Conservation (phyloP, 2,329 filamentous ascomycete genomes). For the Zymoseptoria tritici region DNA sequence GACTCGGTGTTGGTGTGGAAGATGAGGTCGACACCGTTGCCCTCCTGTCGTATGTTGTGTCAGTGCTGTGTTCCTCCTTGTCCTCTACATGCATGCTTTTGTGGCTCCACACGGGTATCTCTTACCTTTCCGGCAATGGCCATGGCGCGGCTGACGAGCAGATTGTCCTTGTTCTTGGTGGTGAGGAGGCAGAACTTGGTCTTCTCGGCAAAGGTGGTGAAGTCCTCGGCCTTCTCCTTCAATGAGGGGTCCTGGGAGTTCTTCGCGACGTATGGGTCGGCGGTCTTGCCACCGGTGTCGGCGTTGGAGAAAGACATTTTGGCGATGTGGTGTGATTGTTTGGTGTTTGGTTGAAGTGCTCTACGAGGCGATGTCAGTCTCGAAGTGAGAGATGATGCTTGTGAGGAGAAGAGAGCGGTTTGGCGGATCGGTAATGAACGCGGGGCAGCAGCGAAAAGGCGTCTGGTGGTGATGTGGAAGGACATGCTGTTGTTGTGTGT, state of each 20-base stretch:
- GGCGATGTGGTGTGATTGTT: slow-evolving; percentile 2
- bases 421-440: not conserved
- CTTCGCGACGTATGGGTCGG: slow-evolving; percentile 73
- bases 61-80: not conserved
- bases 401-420: not conserved
- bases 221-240: slow-evolving; percentile 68
- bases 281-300: slow-evolving; percentile 53
- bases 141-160: slow-evolving; percentile 78
- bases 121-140: slow-evolving; percentile 67
- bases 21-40: slow-evolving; percentile 69
- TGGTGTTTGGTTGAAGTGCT: not conserved
- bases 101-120: not conserved
- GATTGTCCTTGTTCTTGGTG: slow-evolving; percentile 52
- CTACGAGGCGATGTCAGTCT: not conserved
- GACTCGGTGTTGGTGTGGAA: slow-evolving; percentile 91
- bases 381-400: not conserved
- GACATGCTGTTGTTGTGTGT: not conserved
- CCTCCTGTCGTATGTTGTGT: slow-evolving; percentile 49
- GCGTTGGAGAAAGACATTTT: slow-evolving; percentile 50
- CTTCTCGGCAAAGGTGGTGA: slow-evolving; percentile 61
- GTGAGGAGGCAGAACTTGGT: slow-evolving; percentile 89
- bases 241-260: slow-evolving; percentile 64
- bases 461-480: not conserved
- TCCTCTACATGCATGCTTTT: slow-evolving; percentile 10
- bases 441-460: not conserved